Evolutionary conservation across 345 rosid species (phyloP), one percentile per base, ranked within the genome.

Genomic region (Trapa bicornis): DNA sequence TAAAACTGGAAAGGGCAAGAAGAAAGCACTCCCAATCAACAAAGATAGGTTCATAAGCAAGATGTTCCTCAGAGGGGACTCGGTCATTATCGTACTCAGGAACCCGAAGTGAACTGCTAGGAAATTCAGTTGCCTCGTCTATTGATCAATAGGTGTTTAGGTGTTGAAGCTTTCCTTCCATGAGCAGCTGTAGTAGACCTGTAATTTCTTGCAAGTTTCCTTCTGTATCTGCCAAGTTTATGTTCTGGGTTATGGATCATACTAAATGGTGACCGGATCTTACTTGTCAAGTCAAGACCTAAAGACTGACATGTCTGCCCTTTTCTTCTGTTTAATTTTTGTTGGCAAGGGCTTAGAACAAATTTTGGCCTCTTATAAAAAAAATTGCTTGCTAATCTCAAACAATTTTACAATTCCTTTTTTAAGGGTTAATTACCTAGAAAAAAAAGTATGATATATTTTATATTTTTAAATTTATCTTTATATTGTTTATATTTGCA

Each of bases 21-120:
- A 89, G 76, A 95, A 95, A 70, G 96, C 99, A 0, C 86, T 82
- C 61, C 97, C 97, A 0, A 88, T 95, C 14, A 95, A 91, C 85
- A 89, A 86, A 72, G 99, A 95, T 67, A 78, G 98, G 54, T 95
- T 92, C 84, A 95, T 95, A 68, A 89, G 96, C 75, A 92, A 95
- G 81, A 91, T 95, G 99, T 95, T 95, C 68, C 94, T 95, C 8
- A 87, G 99, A 2, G 99, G 98, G 7, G 99, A 95, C 76, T 95
- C 99, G 6, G 99, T 95, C 37, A 95, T 95, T 42, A 87, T 95
- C 60, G 99, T 95, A 45, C 92, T 95, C 6, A 83, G 99, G 85
- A 95, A 95, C 65, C 99, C 98, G 0, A 95, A 91, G 82, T 90
- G 76, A 84, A 39, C 13, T 53, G 38, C 63, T 11, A 32, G 37